A percentile compares a stretch with the other conserved stretches of the same genome.
Conservation (phyloP, 495 filamentous ascomycete species). For the Penicillium ucsense region DNA sequence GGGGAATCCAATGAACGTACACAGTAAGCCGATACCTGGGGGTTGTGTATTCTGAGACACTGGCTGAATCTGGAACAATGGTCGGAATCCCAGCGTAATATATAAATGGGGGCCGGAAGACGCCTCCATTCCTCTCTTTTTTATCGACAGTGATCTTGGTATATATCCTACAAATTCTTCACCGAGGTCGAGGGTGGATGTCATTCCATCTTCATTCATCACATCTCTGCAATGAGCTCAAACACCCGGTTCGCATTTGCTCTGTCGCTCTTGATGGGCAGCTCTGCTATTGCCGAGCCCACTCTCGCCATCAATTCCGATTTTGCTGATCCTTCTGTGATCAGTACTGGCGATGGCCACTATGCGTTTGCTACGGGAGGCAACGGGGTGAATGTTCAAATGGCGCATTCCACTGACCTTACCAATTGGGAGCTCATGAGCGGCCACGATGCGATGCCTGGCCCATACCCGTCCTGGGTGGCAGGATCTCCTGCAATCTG, state of each 20-base stretch:
- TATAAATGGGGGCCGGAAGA: no score
- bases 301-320: slow-evolving; percentile 17
- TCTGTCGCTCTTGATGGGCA: slow-evolving; percentile 1
- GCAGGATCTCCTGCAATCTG: slow-evolving; percentile 25
- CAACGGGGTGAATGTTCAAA: slow-evolving; percentile 14
- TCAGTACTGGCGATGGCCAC: slow-evolving; percentile 18
- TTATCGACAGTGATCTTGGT: no score
- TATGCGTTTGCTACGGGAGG: slow-evolving; percentile 24
- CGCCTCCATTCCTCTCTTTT: no score
- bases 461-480: slow-evolving; percentile 21
- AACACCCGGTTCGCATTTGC: background rate
- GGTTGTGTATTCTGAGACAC: no score
- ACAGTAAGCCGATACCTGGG: no score
- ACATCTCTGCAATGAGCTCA: slow-evolving; percentile 1
- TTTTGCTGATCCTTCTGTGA: slow-evolving; percentile 25
- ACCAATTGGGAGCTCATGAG: slow-evolving; percentile 16
- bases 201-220: background rate
- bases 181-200: no score
- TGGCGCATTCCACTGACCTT: slow-evolving; percentile 20
- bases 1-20: no score
- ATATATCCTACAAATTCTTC: no score
- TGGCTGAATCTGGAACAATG: no score
- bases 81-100: no score
- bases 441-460: slow-evolving; percentile 20
- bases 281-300: slow-evolving; percentile 5